Base-by-base conservation (phyloP, 495 filamentous ascomycete species). In the Xylaria sp. region DNA sequence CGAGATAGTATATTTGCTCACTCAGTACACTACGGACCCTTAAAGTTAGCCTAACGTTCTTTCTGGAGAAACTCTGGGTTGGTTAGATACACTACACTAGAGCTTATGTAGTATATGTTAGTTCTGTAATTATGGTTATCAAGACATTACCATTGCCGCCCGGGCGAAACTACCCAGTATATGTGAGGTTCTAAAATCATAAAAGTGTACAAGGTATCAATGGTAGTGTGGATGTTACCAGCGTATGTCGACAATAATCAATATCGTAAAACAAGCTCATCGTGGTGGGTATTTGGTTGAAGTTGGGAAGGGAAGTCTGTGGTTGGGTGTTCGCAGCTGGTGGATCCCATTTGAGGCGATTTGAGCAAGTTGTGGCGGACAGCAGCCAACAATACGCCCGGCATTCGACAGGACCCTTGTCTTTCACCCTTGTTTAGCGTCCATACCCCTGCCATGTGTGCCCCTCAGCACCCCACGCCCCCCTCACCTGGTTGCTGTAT, bases 321-420 rank as follows among this genome's bases (percentile, higher is more conserved):
- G 35, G n/a, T n/a, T n/a, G n/a, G n/a, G n/a, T n/a, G n/a, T n/a
- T n/a, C n/a, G n/a, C n/a, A n/a, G n/a, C n/a, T n/a, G n/a, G n/a
- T n/a, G n/a, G n/a, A 67, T 46, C 70, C 58, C 48, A 63, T 76
- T 76, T 81, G 83, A 81, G 83, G 71, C 78, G 73, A 77, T 86
- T 86, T 86, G 84, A 86, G 84, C 84, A 86, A 76, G 67, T 85
- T 86, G 80, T 80, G 76, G 74, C 72, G 58, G 57, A n/a, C 69
- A 41, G 6, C n/a, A 67, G 33, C 33, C 7, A 26, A 19, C 24
- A 43, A 62, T 44, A 40, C 21, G 59, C n/a, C 61, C 61, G 61
- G 61, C 57, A 70, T 37, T 26, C 26, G 26, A 26, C 19, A 26
- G 8, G 8, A 31, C n/a, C 66, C 52, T 17, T 46, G 43, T 50